Base-by-base conservation (phyloP, 2,329 filamentous ascomycete species). In the Botrytis medusae region DNA sequence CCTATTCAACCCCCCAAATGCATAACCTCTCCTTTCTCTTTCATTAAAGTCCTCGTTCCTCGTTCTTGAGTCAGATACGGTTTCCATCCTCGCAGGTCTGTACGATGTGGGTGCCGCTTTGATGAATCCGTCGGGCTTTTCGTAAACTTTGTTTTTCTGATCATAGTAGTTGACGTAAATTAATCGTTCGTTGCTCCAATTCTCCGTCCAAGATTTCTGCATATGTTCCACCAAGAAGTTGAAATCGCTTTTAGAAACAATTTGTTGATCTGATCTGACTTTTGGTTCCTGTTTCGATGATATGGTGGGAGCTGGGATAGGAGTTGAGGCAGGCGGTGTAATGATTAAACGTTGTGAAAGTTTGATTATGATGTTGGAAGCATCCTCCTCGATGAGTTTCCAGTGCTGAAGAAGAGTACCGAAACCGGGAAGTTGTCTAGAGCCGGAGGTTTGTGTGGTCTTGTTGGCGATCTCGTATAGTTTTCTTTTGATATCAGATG, bases 311-410 rank as follows among this genome's bases (percentile, higher is more conserved):
- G 40, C 2, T 40, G 40, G 59, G 34, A 63, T 29, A 18, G 57
- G 68, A 22, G 22, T 46, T 16, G 71, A 59, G 32, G n/a, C n/a
- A 22, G 51, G 25, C 14, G 62, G 71, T 18, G 69, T 71, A 34
- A 63, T 71, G 25, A 72, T 44, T n/a, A 72, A 48, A 46, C 71
- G 61, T 68, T 68, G 46, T n/a, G 71, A 42, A 4, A 72, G 40
- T 8, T 29, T 14, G 32, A 72, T 67, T 29, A 68, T 67, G 18
- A 59, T 46, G 54, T 40, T 72, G 32, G 51, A 57, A 51, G 51
- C 71, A 8, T 72, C 63, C 46, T 32, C 37, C 29, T 72, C 62
- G 6, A 68, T 68, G 14, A 42, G 20, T 48, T 72, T 68, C 71
- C 71, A 72, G 40, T 59, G 40, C 8, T 68, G n/a, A 16, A 72